Base-by-base conservation (phyloP, 495 filamentous ascomycete genomes). In the Haplographium delicatum region DNA sequence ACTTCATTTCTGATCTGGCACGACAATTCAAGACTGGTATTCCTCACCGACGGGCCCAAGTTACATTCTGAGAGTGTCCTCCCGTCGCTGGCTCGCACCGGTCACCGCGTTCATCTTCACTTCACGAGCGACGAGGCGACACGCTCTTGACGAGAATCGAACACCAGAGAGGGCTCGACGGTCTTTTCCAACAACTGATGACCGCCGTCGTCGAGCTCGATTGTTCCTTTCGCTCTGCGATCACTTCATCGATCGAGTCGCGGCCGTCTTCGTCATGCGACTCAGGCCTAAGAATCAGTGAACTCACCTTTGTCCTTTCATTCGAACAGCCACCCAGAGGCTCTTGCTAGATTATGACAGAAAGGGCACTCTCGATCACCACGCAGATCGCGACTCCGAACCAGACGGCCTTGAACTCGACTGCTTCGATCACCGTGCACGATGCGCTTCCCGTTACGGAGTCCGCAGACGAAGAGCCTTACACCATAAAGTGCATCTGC, bases 401-500 rank as follows among this genome's bases (percentile, higher is more conserved):
- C 68, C 75, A 72, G 67, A 57, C 65, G 59, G 59, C 62, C 56
- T 56, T 65, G 70, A 76, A 73, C 63, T 65, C 69, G 68, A 72
- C 72, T 49, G 69, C 71, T 53, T 72, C 73, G 35, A 72, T 75
- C 56, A 65, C 68, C 58, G 62, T 65, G 53, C 79, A 78, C 70
- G 77, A 83, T 72, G 78, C 74, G 54, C 64, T 74, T 48, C 65
- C 73, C 54, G 74, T 79, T 51, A 71, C 72, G 55, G 66, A 68
- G 62, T 68, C 73, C 55, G 70, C 76, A 63, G 88, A 91, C 56
- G 88, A 94, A 67, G 89, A 95, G 65, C 86, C 88, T 38, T 95
- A 91, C 65, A 93, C 86, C 59, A 99, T 99, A 73, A 94, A 91
- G 75, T 99, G 93, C 78, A 91, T 97, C 57, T 99, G 93, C 70